phyloP scores from a whole-genome alignment of 2,329 filamentous ascomycete species.

The Exophiala bonariae region DNA sequence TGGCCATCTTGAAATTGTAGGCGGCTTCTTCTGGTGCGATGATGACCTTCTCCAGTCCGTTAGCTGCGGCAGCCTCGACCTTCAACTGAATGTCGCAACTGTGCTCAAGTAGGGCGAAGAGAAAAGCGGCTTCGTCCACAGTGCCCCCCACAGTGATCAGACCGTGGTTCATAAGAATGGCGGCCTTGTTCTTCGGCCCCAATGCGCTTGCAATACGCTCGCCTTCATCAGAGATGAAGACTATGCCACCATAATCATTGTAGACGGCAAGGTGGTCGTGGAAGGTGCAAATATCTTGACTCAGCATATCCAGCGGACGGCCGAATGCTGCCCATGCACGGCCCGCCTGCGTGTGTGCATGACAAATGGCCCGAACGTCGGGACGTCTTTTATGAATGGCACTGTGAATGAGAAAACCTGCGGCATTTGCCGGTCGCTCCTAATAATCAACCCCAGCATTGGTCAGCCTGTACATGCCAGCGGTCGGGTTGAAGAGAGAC shows the following conservation, averaged over 20 bases:
- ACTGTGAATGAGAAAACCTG: slow-evolving; percentile 69
- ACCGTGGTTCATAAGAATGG: slow-evolving; percentile 37
- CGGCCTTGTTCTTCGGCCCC: slow-evolving; percentile 22
- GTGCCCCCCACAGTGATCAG: slow-evolving; percentile 64
- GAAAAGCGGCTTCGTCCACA: slow-evolving; percentile 71
- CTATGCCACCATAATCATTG: slow-evolving; percentile 62
- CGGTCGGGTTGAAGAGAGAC: too few species aligned
- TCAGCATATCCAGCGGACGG: slow-evolving; percentile 65
- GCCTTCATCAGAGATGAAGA: slow-evolving; percentile 63
- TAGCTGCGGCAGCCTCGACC: slow-evolving; percentile 65
- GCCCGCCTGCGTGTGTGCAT: slow-evolving; percentile 64
- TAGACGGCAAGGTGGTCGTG: slow-evolving; percentile 64
- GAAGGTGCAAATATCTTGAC: slow-evolving; percentile 35
- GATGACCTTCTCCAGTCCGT: slow-evolving; percentile 48
- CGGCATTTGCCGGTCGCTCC: too few species aligned
- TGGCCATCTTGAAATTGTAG: slow-evolving; percentile 28
- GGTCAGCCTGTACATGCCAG: too few species aligned
- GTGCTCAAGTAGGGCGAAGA: slow-evolving; percentile 68
- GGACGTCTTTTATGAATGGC: slow-evolving; percentile 66
- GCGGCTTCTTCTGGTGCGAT: slow-evolving; percentile 45
- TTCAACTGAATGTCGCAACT: slow-evolving; percentile 67
- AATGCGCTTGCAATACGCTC: slow-evolving; percentile 54
- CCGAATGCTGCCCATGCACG: slow-evolving; percentile 68
- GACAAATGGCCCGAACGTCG: slow-evolving; percentile 66
- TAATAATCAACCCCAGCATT: too few species aligned